phyloP scores from a whole-genome alignment of 129 eudicot species.

The Chrysanthemum seticuspe region DNA sequence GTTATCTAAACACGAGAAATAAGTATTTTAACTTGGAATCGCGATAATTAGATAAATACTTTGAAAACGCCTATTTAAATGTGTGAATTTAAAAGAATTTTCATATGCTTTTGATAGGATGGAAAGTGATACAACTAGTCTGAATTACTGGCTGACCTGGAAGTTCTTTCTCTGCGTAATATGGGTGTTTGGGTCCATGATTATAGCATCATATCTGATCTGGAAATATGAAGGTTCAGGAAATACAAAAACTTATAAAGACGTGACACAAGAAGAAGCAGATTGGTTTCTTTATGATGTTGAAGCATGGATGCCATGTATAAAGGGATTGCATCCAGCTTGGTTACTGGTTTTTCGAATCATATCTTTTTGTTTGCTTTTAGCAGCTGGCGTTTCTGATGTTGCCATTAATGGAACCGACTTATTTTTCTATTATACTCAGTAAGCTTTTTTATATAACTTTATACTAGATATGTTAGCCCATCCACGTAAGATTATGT shows the following conservation, averaged over 20 bases:
- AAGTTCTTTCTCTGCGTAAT: slow-evolving; percentile 60
- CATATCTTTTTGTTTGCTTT: slow-evolving; percentile 56
- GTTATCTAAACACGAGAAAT: background rate
- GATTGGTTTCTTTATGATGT: slow-evolving; percentile 35
- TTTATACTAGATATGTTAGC: background rate
- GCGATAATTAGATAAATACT: background rate
- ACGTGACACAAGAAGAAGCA: slow-evolving; percentile 21
- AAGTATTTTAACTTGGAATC: background rate
- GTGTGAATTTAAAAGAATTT: background rate
- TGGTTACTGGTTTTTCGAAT: slow-evolving; percentile 62
- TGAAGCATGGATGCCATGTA: slow-evolving; percentile 85
- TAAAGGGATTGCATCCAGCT: slow-evolving; percentile 57
- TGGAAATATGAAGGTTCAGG: slow-evolving; percentile 56
- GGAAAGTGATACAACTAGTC: slow-evolving; percentile 56
- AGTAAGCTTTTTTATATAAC: slow-evolving; percentile 50
- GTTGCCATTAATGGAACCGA: slow-evolving; percentile 52
- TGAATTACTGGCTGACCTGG: slow-evolving; percentile 88
- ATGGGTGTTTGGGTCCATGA: slow-evolving; percentile 53
- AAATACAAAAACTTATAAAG: slow-evolving; percentile 2
- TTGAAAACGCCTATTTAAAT: background rate
- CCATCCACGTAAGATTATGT: background rate
- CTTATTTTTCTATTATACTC: slow-evolving; percentile 70
- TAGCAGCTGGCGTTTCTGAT: slow-evolving; percentile 49
- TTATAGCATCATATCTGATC: slow-evolving; percentile 47
- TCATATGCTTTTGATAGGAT: slow-evolving; percentile 41